phyloP scores from a whole-genome alignment of 2,329 filamentous ascomycete species.

The Trichoderma aggressivum region DNA sequence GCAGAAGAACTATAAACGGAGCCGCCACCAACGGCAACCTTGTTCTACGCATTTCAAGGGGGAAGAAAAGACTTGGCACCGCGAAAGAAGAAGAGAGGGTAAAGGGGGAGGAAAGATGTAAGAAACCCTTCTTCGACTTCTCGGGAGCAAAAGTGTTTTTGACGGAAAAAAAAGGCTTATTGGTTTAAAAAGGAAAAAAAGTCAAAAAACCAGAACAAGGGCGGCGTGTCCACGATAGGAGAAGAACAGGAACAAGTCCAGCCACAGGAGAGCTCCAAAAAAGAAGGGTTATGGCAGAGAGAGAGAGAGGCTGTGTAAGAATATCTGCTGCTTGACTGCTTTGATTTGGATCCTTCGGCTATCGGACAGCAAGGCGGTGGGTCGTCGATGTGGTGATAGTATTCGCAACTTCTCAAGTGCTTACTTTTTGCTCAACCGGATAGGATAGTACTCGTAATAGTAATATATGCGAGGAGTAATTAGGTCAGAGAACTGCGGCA shows the following conservation, averaged over 20 bases:
- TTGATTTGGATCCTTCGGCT: not conserved
- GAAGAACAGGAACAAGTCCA: not conserved
- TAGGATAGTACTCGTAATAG: not conserved
- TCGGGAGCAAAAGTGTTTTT: not conserved
- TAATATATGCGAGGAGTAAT: no score
- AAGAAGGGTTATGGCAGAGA: not conserved
- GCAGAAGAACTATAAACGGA: conserved; percentile 10
- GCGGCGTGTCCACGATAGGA: not conserved
- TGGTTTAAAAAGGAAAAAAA: not conserved
- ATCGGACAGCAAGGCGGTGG: not conserved
- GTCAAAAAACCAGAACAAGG: not conserved
- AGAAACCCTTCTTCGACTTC: not conserved
- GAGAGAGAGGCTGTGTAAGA: not conserved
- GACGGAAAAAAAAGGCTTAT: not conserved
- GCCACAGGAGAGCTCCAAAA: not conserved
- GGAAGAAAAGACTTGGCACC: not conserved
- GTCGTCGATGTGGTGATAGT: not conserved
- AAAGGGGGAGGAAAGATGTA: not conserved
- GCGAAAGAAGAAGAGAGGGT: not conserved
- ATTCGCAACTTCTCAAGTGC: not conserved
- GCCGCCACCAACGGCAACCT: conserved; percentile 4
- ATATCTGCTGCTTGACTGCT: not conserved
- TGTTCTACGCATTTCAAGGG: conserved; percentile 3
- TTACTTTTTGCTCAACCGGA: not conserved
- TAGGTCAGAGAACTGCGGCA: no score